Evolutionary conservation across 1,284 basidiomycete species (phyloP).

Genomic region (Trametes hirsuta): DNA sequence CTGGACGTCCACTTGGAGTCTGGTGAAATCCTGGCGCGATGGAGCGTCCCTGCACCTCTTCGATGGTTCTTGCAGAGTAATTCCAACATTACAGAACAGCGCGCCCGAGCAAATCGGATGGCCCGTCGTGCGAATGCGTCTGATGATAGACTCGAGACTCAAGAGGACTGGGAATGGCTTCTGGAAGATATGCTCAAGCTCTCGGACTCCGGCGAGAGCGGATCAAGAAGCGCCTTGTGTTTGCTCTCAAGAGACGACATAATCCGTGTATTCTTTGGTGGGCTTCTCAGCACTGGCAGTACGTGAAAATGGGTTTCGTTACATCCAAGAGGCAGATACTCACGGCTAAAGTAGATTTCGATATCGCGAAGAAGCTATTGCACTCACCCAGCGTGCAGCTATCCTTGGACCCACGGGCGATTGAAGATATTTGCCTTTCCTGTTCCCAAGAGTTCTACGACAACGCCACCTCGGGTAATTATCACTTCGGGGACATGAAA

Average conservation of each 20-base stretch:
- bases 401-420: conserved; percentile 49
- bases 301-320: conserved; percentile 45
- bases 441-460: conserved; percentile 91
- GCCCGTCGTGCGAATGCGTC: conserved; percentile 70
- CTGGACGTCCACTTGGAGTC: conserved; percentile 93
- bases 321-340: neutral
- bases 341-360: conserved; percentile 62
- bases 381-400: conserved; percentile 54
- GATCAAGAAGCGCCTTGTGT: conserved; percentile 77
- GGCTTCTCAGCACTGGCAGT: conserved; percentile 86
- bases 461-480: conserved; percentile 89
- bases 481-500: conserved; percentile 93
- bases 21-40: conserved; percentile 87
- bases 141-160: conserved; percentile 56
- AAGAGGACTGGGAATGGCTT: conserved; percentile 83
- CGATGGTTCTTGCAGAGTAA: conserved; percentile 86
- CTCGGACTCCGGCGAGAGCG: conserved; percentile 64
- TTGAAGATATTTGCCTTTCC: conserved; percentile 81
- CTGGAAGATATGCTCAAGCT: conserved; percentile 90
- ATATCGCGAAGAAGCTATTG: conserved; percentile 73
- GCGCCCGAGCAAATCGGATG: conserved; percentile 86
- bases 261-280: conserved; percentile 79
- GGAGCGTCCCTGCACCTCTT: conserved; percentile 80
- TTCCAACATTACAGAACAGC: conserved; percentile 68
- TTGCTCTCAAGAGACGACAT: conserved; percentile 73